phyloP scores from a whole-genome alignment of 495 filamentous ascomycete species.

The Hypoxylon subgilvum region DNA sequence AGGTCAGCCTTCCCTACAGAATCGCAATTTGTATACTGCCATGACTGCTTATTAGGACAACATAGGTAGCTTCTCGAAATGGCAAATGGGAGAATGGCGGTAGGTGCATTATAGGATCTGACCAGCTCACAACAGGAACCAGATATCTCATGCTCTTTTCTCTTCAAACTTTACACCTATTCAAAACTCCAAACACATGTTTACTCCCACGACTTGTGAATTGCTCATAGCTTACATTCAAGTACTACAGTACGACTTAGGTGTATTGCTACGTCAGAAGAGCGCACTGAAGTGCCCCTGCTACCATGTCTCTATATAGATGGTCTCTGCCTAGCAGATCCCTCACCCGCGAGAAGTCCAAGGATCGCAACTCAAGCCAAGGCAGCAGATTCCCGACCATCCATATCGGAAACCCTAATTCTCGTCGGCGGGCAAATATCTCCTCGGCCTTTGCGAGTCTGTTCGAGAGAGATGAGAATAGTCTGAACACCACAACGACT shows the following conservation, averaged over 20 bases:
- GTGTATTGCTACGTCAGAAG: slow-evolving; percentile 17
- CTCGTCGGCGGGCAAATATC: slow-evolving; percentile 28
- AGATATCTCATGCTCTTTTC: not conserved
- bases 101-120: not conserved
- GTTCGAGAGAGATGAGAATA: slow-evolving; percentile 36
- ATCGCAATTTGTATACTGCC: too few relatives aligned
- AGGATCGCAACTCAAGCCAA: slow-evolving; percentile 19
- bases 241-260: slow-evolving; percentile 12
- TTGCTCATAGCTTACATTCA: slow-evolving; percentile 9
- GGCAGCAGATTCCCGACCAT: slow-evolving; percentile 22
- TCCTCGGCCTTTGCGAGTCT: slow-evolving; percentile 34
- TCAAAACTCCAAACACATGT: slow-evolving; percentile 12
- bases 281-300: slow-evolving; percentile 11
- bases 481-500: not conserved
- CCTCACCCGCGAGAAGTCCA: slow-evolving; percentile 27
- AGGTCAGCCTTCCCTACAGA: too few relatives aligned
- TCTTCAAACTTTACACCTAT: slow-evolving; percentile 8
- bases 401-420: slow-evolving; percentile 20
- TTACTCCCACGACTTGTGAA: slow-evolving; percentile 13
- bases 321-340: slow-evolving; percentile 40
- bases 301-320: slow-evolving; percentile 37
- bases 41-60: not conserved
- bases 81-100: not conserved
- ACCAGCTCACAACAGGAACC: not conserved
- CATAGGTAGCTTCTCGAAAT: not conserved